phyloP scores from a whole-genome alignment of 305 asterid species.

The Solanum hybrid region DNA sequence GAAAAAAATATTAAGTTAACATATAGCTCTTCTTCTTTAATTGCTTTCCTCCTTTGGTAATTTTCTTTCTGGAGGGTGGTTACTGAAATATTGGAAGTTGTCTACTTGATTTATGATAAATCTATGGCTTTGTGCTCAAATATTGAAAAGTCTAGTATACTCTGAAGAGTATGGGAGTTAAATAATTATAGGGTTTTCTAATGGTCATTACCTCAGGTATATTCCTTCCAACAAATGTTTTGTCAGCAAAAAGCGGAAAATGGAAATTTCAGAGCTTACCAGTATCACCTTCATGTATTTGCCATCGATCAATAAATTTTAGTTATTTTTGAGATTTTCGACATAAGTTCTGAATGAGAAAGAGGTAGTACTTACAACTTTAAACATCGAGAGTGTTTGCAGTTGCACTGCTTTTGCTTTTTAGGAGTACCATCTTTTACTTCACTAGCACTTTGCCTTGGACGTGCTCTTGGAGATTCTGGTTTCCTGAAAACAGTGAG shows the following conservation, averaged over 20 bases:
- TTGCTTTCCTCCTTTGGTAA: neutral
- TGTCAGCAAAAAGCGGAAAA: neutral
- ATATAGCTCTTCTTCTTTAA: neutral
- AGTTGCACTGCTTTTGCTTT: conserved; percentile 80
- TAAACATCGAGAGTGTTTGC: conserved; percentile 74
- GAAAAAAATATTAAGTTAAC: neutral
- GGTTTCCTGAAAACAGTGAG: conserved; percentile 42
- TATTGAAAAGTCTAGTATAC: neutral
- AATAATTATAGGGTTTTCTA: neutral
- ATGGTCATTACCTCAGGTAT: neutral
- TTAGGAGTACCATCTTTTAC: conserved; percentile 68
- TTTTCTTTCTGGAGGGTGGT: neutral
- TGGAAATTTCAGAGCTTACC: neutral
- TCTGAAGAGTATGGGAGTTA: neutral
- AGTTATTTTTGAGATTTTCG: neutral
- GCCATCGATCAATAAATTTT: neutral
- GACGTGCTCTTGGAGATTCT: conserved; percentile 55
- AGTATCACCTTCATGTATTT: neutral
- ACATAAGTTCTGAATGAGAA: neutral
- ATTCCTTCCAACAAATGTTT: neutral
- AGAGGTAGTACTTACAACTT: conserved; percentile 45
- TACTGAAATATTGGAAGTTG: neutral
- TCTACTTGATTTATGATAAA: neutral
- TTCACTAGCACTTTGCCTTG: conserved; percentile 46
- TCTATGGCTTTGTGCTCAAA: neutral